Conservation (phyloP, 2,329 filamentous ascomycete genomes). For the Nemania abortiva region DNA sequence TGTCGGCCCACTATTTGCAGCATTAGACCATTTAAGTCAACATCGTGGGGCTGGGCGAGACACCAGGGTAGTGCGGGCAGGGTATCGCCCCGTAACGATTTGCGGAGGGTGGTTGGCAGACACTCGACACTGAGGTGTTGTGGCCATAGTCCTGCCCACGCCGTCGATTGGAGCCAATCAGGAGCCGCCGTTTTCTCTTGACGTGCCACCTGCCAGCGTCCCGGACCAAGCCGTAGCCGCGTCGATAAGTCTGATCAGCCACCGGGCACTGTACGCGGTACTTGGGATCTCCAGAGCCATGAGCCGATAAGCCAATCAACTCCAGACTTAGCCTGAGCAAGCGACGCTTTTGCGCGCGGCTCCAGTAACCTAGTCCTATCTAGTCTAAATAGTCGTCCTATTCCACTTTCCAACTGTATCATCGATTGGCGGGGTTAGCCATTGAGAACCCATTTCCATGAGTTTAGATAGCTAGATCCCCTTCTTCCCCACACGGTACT, state of each 20-base stretch:
- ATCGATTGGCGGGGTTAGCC: conserved; percentile 1
- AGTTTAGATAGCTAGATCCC: no score
- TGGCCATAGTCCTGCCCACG: background rate
- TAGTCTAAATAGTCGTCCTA: no score
- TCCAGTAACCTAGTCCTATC: no score
- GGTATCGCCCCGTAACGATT: conserved; percentile 19
- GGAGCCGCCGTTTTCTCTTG: conserved; percentile 3
- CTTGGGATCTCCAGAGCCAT: conserved; percentile 19
- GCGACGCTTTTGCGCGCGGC: conserved; percentile 29
- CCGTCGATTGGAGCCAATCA: conserved; percentile 17
- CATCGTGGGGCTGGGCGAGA: conserved; percentile 40
- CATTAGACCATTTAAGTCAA: conserved; percentile 26
- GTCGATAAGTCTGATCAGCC: conserved; percentile 21
- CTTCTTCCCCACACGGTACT: conserved; percentile 13
- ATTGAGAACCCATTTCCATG: no score
- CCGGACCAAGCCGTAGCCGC: conserved; percentile 36
- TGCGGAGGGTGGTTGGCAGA: conserved; percentile 39
- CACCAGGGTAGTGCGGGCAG: conserved; percentile 31
- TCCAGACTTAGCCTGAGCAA: conserved; percentile 8
- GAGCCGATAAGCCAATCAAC: conserved; percentile 24
- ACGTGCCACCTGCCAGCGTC: conserved; percentile 38
- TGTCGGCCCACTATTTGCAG: conserved; percentile 30
- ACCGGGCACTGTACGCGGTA: conserved; percentile 36
- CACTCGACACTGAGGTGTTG: background rate
- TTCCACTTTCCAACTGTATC: conserved; percentile 1